These are phyloP conservation scores for Eremochloa ophiuroides DNA, from an alignment of 176 grass and related monocot genomes.

Conservation along the genomic window DNA sequence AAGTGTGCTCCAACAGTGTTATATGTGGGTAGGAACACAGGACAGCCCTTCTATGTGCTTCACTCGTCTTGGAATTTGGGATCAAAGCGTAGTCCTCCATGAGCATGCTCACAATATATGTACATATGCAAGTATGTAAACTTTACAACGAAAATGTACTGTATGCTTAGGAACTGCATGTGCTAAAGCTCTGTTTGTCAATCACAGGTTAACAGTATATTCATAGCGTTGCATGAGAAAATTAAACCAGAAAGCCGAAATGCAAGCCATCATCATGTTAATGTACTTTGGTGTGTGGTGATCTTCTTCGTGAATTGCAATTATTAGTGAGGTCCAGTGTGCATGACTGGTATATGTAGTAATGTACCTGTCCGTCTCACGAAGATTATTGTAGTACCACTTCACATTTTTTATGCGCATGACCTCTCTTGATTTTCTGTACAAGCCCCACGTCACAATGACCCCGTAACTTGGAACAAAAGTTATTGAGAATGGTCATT, in stretches of 20 bases:
- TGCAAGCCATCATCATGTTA: background rate
- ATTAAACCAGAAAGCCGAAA: background rate
- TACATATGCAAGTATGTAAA: background rate
- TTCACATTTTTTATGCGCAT: background rate
- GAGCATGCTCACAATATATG: background rate
- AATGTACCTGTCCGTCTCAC: background rate
- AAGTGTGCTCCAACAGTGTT: background rate
- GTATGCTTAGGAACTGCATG: background rate
- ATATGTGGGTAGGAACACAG: background rate
- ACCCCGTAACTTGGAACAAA: background rate
- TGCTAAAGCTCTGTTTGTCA: background rate
- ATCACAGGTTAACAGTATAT: background rate
- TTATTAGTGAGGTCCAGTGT: background rate
- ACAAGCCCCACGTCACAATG: background rate
- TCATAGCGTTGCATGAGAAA: background rate
- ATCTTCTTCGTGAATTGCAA: background rate
- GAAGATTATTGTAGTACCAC: background rate
- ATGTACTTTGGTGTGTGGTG: background rate
- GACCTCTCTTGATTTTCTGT: background rate
- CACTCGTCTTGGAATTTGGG: background rate
- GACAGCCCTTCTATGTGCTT: no score
- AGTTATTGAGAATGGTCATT: background rate
- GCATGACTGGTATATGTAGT: background rate
- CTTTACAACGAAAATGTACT: slow-evolving; percentile 15
- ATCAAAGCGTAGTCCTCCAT: background rate